phyloP scores from a whole-genome alignment of 2,329 filamentous ascomycete species.

The Epicoccum sorghinum region DNA sequence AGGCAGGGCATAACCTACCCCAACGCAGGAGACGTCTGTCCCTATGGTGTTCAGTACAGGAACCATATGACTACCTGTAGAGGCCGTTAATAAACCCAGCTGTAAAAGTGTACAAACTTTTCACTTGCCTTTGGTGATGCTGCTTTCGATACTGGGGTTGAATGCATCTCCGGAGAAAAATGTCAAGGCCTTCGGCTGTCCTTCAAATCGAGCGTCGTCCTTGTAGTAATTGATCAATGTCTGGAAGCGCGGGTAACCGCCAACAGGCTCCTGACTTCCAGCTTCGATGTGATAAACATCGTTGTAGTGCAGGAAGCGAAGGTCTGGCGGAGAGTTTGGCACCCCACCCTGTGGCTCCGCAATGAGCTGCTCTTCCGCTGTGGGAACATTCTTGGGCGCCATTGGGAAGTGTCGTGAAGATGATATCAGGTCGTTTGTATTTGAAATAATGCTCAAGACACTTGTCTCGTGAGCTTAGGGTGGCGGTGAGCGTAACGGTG shows the following conservation, averaged over 20 bases:
- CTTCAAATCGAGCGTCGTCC: conserved; percentile 63
- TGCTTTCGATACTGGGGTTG: conserved; percentile 87
- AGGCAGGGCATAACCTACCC: conserved; percentile 59
- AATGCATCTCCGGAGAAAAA: conserved; percentile 93
- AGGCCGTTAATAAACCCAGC: background rate
- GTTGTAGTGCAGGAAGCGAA: conserved; percentile 89
- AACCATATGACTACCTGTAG: conserved; percentile 79
- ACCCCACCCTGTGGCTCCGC: conserved; percentile 52
- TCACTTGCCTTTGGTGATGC: conserved; percentile 76
- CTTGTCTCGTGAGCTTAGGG: conserved; percentile 22
- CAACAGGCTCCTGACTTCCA: conserved; percentile 78
- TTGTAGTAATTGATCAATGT: conserved; percentile 78
- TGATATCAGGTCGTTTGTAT: background rate
- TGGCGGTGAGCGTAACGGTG: conserved; percentile 31
- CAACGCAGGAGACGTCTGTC: conserved; percentile 81
- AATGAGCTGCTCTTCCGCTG: conserved; percentile 45
- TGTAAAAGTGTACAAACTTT: background rate
- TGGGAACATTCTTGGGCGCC: conserved; percentile 32
- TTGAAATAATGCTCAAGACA: background rate
- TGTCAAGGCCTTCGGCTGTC: conserved; percentile 71
- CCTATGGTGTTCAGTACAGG: conserved; percentile 78
- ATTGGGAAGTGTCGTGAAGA: conserved; percentile 22
- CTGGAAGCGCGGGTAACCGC: conserved; percentile 81
- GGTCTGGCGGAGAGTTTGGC: conserved; percentile 63
- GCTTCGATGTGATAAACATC: conserved; percentile 90